phyloP scores from a whole-genome alignment of 2,329 filamentous ascomycete species.

The Raffaelea ambrosiae region DNA sequence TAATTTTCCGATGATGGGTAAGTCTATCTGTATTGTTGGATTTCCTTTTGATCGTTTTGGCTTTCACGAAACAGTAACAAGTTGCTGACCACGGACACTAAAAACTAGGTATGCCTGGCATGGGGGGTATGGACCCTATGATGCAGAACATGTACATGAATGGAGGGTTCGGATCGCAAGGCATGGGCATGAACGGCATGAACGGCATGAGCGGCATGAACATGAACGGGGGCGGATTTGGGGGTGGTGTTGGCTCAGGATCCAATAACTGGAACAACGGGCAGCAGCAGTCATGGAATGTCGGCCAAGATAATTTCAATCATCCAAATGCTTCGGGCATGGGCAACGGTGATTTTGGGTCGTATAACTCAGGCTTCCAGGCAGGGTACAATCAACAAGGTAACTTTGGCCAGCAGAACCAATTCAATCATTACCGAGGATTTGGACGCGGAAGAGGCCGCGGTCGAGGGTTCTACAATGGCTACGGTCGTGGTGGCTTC shows the following conservation, averaged over 20 bases:
- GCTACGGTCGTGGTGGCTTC: conserved; percentile 48
- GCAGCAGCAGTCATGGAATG: conserved; percentile 76
- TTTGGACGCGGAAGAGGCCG: conserved; percentile 59
- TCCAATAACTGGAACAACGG: conserved; percentile 65
- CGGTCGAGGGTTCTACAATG: conserved; percentile 52
- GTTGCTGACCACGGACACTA: background rate
- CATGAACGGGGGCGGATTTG: conserved; percentile 65
- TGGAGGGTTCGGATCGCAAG: conserved; percentile 43
- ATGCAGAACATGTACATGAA: conserved; percentile 72
- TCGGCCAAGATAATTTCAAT: conserved; percentile 84
- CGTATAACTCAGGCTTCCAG: conserved; percentile 68
- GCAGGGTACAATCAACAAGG: conserved; percentile 75
- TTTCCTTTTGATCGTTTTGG: background rate
- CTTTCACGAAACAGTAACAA: too few relatives aligned
- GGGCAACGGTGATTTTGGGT: conserved; percentile 72
- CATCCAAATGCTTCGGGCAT: conserved; percentile 75
- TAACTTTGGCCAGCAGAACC: conserved; percentile 70
- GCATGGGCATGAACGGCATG: conserved; percentile 64
- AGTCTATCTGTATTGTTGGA: conserved; percentile 23
- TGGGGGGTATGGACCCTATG: conserved; percentile 72
- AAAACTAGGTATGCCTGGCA: conserved; percentile 67
- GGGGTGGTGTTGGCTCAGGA: conserved; percentile 49
- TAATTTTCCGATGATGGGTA: conserved; percentile 79
- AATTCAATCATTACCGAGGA: conserved; percentile 71
- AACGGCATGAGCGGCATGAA: conserved; percentile 72